These are phyloP conservation scores for Blastobotrys persicus DNA, from an alignment of 1,139 yeast species.

Conservation along the genomic window DNA sequence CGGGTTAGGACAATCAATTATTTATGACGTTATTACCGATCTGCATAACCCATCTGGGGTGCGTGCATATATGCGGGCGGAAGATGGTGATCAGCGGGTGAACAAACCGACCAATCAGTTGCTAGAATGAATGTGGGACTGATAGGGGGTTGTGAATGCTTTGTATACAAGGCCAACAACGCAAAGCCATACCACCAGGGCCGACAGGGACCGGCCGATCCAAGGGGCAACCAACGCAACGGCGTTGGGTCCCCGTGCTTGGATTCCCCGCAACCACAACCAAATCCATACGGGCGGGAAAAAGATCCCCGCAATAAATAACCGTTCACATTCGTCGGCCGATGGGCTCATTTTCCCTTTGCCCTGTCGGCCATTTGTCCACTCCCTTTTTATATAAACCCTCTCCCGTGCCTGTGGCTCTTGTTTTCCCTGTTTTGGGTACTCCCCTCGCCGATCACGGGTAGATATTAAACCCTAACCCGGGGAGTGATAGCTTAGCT, in stretches of 20 bases:
- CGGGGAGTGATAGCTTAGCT: too few species aligned
- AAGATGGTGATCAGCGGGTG: neutral
- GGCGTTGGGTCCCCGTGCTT: neutral
- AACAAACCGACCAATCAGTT: neutral
- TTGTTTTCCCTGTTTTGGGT: neutral
- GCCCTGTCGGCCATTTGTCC: neutral
- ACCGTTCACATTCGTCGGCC: neutral
- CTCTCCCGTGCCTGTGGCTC: neutral
- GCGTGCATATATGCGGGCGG: neutral
- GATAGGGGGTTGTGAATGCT: neutral
- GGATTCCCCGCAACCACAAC: constrained; percentile 6
- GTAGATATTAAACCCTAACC: neutral
- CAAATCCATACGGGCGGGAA: constrained; percentile 13
- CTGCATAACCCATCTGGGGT: neutral
- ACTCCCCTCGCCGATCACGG: neutral
- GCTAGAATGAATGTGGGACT: neutral
- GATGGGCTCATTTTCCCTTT: neutral
- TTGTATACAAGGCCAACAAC: constrained; percentile 1
- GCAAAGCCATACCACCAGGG: constrained; percentile 2
- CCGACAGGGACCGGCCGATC: constrained; percentile 13
- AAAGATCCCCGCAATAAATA: constrained; percentile 9
- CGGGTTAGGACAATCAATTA: too few species aligned
- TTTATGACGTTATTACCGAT: neutral
- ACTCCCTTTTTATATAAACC: neutral
- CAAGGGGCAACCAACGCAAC: constrained; percentile 6